Evolutionary conservation across 495 filamentous ascomycete species (phyloP), one percentile per base, ranked within the genome.

Genomic region (Cercophora samala): DNA sequence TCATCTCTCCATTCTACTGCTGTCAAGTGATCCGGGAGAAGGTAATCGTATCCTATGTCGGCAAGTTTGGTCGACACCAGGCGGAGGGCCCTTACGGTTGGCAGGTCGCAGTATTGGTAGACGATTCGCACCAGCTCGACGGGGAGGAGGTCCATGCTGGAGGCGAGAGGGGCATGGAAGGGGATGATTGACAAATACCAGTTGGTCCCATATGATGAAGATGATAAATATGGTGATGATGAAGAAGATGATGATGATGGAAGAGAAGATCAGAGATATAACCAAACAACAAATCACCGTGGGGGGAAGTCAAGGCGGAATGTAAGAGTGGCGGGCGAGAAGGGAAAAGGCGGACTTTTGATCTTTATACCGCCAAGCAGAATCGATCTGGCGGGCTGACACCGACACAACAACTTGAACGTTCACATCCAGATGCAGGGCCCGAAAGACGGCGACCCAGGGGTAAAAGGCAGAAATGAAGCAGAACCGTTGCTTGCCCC

Each of bases 121-220:
- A 83, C 76, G 72, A 82, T 79, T 66, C 77, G 74, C 52, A 83
- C 64, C 58, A 83, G 77, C 77, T 83, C 81, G 62, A 82, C 79
- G 13, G 81, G 81, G 55, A 82, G 75, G 62, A 56, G 64, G 58
- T 78, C 74, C 76, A 78, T 78, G 32, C 61, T 74, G 70, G 64
- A 5, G 46, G 51, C 13, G 37, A 46, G 11, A 46, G 37, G 37
- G 13, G 13, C 37, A 46, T 46, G 37, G 37, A 13, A 17, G 37
- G 37, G 13, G 6, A 13, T 3, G 15, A 46, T 46, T 9, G 37
- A 13, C 37, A 46, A 46, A 13, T 9, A 46, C 37, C 37, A 46
- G 37, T 46, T 3, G 37, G 37, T 46, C 37, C 37, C 37, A 46
- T 46, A 46, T 46, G 37, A 46, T 56, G 54, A 21, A 56, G 54